Conservation (phyloP, 2,329 filamentous ascomycete genomes). For the Fusarium tupiense region DNA sequence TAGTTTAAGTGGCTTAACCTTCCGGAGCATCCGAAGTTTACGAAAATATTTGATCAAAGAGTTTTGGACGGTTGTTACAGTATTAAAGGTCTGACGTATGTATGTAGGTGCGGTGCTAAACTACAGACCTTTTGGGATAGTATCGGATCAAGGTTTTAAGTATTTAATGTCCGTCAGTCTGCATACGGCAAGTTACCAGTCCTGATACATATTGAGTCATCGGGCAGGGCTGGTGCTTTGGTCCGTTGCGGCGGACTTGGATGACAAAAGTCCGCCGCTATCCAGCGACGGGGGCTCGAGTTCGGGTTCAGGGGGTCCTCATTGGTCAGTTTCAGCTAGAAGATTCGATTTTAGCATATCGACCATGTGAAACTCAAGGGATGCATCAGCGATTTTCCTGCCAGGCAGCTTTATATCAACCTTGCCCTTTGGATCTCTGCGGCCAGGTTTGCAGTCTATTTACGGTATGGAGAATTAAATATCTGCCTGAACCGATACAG, state of each 20-base stretch:
- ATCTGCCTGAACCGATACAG: background rate
- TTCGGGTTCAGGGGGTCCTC: conserved; percentile 12
- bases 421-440: background rate
- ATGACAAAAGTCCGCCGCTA: conserved; percentile 28
- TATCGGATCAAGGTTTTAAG: background rate
- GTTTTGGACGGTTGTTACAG: background rate
- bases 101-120: background rate
- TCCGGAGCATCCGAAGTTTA: conserved; percentile 28
- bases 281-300: conserved; percentile 10
- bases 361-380: conserved; percentile 8
- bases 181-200: background rate
- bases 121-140: background rate
- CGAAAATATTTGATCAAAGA: background rate
- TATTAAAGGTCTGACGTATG: background rate
- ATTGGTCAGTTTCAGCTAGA: conserved; percentile 28
- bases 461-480: background rate
- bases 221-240: background rate
- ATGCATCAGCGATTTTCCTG: background rate
- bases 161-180: background rate
- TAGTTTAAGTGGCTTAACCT: conserved; percentile 20
- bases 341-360: conserved; percentile 13
- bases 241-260: conserved; percentile 24
- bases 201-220: conserved; percentile 5
- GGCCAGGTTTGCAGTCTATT: background rate
- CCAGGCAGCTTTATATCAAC: background rate